Conservation (phyloP, 1,284 basidiomycete genomes). For the Austropuccinia psidii region DNA sequence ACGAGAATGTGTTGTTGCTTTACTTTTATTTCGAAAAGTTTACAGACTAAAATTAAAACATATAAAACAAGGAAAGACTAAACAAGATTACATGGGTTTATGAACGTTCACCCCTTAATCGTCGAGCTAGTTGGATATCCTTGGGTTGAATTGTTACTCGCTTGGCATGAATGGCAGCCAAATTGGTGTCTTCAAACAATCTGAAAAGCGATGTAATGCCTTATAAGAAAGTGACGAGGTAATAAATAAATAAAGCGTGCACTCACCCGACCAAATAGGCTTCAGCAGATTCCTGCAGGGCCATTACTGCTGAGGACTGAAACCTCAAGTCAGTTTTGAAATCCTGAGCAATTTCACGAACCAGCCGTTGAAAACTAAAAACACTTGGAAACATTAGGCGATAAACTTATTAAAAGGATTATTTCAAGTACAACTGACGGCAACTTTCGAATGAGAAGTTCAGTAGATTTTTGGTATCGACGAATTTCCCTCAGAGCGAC, state of each 20-base stretch:
- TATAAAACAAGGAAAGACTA: neutral
- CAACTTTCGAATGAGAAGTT: slow-evolving; percentile 54
- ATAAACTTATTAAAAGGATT: neutral
- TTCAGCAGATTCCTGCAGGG: slow-evolving; percentile 68
- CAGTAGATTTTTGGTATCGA: slow-evolving; percentile 49
- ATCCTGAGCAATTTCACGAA: slow-evolving; percentile 46
- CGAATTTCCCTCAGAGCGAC: slow-evolving; percentile 45
- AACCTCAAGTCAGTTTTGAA: slow-evolving; percentile 59
- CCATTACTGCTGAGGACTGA: slow-evolving; percentile 66
- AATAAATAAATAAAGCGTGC: neutral
- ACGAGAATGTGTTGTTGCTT: too few species aligned
- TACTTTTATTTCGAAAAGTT: too few species aligned
- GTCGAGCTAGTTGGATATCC: slow-evolving; percentile 69
- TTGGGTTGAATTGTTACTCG: slow-evolving; percentile 55
- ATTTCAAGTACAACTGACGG: slow-evolving; percentile 37
- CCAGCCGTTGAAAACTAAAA: slow-evolving; percentile 42
- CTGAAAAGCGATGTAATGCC: slow-evolving; percentile 40
- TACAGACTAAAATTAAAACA: too few species aligned
- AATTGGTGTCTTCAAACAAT: slow-evolving; percentile 53
- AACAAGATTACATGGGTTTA: slow-evolving; percentile 50
- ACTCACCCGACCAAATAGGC: slow-evolving; percentile 51
- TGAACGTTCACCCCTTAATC: slow-evolving; percentile 70
- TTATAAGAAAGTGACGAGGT: neutral
- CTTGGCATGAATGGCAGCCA: slow-evolving; percentile 54
- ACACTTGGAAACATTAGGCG: slow-evolving; percentile 3